Conservation (phyloP, 2,329 filamentous ascomycete genomes). For the Arthroderma uncinatum region DNA sequence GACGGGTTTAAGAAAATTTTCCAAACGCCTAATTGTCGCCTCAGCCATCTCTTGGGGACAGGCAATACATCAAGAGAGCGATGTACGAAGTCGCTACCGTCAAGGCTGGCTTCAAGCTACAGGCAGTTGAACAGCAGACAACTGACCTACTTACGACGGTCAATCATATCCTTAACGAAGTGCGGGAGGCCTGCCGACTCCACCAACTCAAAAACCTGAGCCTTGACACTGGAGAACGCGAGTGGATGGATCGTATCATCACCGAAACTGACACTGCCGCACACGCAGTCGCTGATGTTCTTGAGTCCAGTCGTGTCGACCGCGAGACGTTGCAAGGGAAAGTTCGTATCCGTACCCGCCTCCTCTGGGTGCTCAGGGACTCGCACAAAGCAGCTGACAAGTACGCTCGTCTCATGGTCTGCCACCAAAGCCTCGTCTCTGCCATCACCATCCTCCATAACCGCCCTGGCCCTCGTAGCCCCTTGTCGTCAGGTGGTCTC, state of each 20-base stretch:
- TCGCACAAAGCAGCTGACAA: constrained; percentile 14
- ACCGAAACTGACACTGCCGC: constrained; percentile 26
- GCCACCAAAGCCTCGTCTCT: constrained; percentile 16
- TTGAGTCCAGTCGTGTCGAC: constrained; percentile 18
- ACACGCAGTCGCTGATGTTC: constrained; percentile 21
- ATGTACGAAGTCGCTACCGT: no score
- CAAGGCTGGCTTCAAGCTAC: not conserved
- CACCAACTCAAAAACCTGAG: constrained; percentile 8
- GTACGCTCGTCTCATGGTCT: constrained; percentile 13
- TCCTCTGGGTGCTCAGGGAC: constrained; percentile 18
- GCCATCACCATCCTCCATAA: constrained; percentile 10
- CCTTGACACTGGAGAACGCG: constrained; percentile 12
- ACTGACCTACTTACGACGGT: constrained; percentile 14
- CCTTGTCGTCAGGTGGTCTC: not conserved
- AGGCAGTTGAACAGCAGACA: constrained; percentile 11
- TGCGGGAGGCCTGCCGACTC: constrained; percentile 16
- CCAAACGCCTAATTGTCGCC: no score
- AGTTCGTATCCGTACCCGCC: constrained; percentile 12
- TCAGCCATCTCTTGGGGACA: no score
- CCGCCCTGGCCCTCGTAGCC: not conserved
- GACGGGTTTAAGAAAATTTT: no score
- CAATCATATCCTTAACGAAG: constrained; percentile 13
- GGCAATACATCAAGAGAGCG: no score
- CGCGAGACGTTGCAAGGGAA: constrained; percentile 14
- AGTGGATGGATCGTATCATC: constrained; percentile 21